Conservation (phyloP, 345 rosid genomes). For the Cardamine chenopodiifolia region DNA sequence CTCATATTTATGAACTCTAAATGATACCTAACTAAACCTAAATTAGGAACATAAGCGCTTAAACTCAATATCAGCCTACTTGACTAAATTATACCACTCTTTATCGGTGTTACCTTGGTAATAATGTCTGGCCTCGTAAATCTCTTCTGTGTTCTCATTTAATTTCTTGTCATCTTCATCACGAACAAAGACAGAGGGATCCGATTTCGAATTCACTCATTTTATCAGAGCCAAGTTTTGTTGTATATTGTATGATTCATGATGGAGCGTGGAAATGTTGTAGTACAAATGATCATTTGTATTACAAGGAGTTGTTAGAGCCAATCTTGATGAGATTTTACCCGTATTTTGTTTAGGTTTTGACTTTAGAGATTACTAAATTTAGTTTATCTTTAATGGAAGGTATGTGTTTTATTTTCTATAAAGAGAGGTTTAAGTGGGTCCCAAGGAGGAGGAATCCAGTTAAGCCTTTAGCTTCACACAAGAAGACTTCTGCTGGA, state of each 20-base stretch:
- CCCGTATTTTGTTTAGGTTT: not conserved
- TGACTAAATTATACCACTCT: not conserved
- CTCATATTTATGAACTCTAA: not conserved
- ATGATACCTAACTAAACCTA: not conserved
- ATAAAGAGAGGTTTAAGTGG: constrained; percentile 7
- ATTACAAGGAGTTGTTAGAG: not conserved
- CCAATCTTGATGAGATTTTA: not conserved
- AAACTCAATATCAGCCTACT: not conserved
- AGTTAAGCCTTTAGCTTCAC: constrained; percentile 58
- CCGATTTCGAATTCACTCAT: not conserved
- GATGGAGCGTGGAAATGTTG: not conserved
- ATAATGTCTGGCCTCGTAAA: not conserved
- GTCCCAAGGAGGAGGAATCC: constrained; percentile 18
- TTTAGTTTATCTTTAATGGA: constrained; percentile 7
- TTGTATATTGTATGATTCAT: not conserved
- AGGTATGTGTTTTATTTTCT: not conserved
- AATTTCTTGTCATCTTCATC: not conserved
- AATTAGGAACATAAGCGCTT: not conserved
- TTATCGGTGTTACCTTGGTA: not conserved
- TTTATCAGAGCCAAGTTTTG: not conserved
- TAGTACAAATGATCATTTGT: not conserved
- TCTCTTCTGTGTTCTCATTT: not conserved
- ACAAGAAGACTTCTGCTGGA: constrained; percentile 48
- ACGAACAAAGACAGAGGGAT: not conserved
- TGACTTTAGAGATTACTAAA: not conserved